phyloP scores from a whole-genome alignment of 179 eudicot species.

The Gypsophila paniculata region DNA sequence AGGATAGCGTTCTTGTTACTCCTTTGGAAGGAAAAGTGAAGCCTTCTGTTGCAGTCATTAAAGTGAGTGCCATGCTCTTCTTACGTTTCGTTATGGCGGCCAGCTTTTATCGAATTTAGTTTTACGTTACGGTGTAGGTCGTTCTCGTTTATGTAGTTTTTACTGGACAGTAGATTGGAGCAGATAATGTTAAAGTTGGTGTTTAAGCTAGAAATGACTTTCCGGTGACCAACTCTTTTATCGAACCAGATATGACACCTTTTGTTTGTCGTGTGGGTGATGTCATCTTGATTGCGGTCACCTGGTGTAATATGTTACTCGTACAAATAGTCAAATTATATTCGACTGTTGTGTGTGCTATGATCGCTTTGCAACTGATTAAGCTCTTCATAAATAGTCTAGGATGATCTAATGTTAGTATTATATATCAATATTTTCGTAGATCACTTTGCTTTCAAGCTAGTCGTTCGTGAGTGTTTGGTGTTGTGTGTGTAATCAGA shows the following conservation, averaged over 20 bases:
- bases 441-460: too few relatives aligned
- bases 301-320: background rate
- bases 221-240: too few relatives aligned
- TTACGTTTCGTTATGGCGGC: background rate
- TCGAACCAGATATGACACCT: background rate
- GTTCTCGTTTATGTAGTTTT: background rate
- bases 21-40: conserved; percentile 28
- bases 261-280: background rate
- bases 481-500: background rate
- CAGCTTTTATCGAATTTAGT: background rate
- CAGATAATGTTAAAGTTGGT: background rate
- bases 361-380: background rate
- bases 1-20: conserved; percentile 29
- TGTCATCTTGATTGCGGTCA: background rate
- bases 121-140: background rate
- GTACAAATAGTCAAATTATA: background rate
- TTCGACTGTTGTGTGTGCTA: background rate
- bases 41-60: conserved; percentile 31
- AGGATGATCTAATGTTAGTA: background rate
- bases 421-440: too few relatives aligned
- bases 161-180: background rate
- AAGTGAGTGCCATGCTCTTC: conserved; percentile 21
- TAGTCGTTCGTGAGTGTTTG: background rate
- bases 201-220: background rate
- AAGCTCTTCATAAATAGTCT: background rate